phyloP scores from a whole-genome alignment of 495 filamentous ascomycete genomes.

The Daldinia concentrica region DNA sequence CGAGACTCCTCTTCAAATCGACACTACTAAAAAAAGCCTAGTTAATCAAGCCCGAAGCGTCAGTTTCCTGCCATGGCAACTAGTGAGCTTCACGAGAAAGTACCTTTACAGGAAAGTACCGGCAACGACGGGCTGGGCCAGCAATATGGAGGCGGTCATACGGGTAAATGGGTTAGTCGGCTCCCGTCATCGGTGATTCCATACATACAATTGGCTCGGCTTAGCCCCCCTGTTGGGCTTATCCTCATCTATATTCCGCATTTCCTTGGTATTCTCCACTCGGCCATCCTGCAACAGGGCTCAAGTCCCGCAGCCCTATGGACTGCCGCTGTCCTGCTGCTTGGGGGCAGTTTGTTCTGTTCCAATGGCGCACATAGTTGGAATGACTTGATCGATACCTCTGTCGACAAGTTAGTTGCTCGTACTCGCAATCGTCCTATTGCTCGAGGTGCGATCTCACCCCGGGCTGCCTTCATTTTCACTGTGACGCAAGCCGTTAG shows the following conservation, averaged over 20 bases:
- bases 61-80: not conserved
- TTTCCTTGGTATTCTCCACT: constrained; percentile 47
- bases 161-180: constrained; percentile 34
- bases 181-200: constrained; percentile 42
- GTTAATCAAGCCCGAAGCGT: not conserved
- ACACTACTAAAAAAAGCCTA: not conserved
- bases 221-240: constrained; percentile 45
- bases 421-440: constrained; percentile 50
- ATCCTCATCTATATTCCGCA: constrained; percentile 50
- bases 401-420: constrained; percentile 43
- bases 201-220: constrained; percentile 48
- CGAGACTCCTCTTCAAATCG: not conserved
- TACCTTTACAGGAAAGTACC: not conserved
- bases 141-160: constrained; percentile 35
- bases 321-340: constrained; percentile 28
- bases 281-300: constrained; percentile 36
- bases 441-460: constrained; percentile 46
- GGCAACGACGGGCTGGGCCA: not conserved
- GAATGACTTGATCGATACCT: constrained; percentile 53
- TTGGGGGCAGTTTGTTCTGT: constrained; percentile 51
- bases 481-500: constrained; percentile 30
- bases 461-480: constrained; percentile 46
- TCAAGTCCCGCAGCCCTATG: constrained; percentile 1
- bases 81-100: not conserved
- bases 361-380: constrained; percentile 49